A percentile compares a stretch with the other conserved stretches of the same genome.
phyloP scores from a whole-genome alignment of 2,329 filamentous ascomycete species.

The Apiospora koreana region DNA sequence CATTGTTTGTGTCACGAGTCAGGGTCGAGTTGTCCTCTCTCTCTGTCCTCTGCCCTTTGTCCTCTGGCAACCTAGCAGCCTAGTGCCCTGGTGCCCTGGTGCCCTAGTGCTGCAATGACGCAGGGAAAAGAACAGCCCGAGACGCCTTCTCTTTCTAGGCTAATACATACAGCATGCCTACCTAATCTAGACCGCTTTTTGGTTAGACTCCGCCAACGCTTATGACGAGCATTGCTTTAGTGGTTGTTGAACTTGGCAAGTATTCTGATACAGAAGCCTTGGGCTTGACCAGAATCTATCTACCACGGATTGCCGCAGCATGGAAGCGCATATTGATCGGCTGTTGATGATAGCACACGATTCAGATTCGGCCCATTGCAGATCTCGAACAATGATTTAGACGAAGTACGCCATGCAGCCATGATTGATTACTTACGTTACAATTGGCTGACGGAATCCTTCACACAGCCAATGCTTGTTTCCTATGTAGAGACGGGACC shows the following conservation, averaged over 20 bases:
- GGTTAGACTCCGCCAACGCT: background rate
- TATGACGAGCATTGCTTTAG: slow-evolving; percentile 2
- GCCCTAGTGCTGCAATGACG: slow-evolving; percentile 5
- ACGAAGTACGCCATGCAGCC: background rate
- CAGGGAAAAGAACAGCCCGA: background rate
- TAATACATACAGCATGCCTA: background rate
- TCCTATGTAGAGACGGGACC: background rate
- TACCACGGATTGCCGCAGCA: background rate
- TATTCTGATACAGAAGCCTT: too few species aligned
- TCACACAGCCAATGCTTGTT: background rate
- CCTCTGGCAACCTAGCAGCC: too few species aligned
- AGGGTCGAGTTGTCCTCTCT: background rate
- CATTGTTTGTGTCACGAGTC: background rate
- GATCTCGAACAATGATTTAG: background rate
- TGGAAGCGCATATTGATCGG: background rate
- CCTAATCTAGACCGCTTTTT: background rate
- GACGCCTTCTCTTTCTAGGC: background rate
- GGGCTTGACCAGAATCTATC: too few species aligned
- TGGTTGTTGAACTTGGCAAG: background rate
- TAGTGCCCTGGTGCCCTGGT: too few species aligned
- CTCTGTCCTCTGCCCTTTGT: too few species aligned
- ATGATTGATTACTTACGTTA: background rate
- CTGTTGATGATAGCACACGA: background rate
- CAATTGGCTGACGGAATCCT: background rate
- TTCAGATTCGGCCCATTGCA: background rate